phyloP scores from a whole-genome alignment of 2,329 filamentous ascomycete species.

The Aciculosporium take region DNA sequence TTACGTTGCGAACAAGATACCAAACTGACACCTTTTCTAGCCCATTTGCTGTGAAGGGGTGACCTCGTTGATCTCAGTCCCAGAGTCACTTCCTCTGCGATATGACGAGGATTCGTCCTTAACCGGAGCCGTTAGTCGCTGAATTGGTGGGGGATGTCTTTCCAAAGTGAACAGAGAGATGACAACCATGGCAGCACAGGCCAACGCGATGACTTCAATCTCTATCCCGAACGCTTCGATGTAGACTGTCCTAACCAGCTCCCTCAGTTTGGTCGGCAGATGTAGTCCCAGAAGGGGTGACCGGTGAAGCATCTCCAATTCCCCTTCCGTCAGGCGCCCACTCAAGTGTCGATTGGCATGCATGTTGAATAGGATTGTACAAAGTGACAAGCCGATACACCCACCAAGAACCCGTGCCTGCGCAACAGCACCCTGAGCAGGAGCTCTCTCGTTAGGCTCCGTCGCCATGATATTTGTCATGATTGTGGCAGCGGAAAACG shows the following conservation, averaged over 20 bases:
- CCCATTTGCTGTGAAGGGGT: slow-evolving; percentile 10
- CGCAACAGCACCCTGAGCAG: slow-evolving; percentile 44
- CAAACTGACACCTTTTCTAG: neutral
- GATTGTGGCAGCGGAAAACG: slow-evolving; percentile 42
- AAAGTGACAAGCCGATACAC: slow-evolving; percentile 41
- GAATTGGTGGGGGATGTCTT: slow-evolving; percentile 23
- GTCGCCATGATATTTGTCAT: slow-evolving; percentile 39
- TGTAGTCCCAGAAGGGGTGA: slow-evolving; percentile 26
- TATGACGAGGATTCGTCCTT: slow-evolving; percentile 16
- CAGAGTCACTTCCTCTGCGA: slow-evolving; percentile 23
- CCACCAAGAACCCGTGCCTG: slow-evolving; percentile 47
- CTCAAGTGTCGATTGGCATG: slow-evolving; percentile 25
- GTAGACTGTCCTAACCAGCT: slow-evolving; percentile 27
- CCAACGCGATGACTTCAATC: slow-evolving; percentile 30
- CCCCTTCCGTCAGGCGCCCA: slow-evolving; percentile 18
- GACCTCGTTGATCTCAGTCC: slow-evolving; percentile 22
- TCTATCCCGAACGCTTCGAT: slow-evolving; percentile 31
- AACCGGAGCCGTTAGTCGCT: slow-evolving; percentile 15
- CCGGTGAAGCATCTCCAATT: slow-evolving; percentile 29
- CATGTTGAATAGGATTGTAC: slow-evolving; percentile 43
- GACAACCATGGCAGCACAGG: slow-evolving; percentile 28
- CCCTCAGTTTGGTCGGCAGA: slow-evolving; percentile 19
- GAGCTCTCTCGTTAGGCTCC: slow-evolving; percentile 34
- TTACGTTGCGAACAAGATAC: neutral
- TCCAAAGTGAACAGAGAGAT: slow-evolving; percentile 31